Evolutionary conservation across 257 asterid genomes (phyloP).

Genomic region (Cinchona pubescens): DNA sequence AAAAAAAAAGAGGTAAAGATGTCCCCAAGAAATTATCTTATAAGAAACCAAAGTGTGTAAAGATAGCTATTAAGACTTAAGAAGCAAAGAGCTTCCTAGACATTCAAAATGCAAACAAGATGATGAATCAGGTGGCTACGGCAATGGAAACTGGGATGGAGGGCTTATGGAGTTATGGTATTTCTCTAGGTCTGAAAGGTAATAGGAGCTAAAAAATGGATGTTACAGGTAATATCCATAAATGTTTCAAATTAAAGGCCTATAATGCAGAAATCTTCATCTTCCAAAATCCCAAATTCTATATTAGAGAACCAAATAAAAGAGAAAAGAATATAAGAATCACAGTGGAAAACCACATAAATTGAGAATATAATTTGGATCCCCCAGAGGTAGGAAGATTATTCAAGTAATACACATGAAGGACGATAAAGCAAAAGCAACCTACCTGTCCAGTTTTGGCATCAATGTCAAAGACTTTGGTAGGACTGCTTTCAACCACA

Average conservation of each 20-base stretch:
- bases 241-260: neutral
- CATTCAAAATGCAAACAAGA: neutral
- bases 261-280: neutral
- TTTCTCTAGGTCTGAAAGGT: neutral
- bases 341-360: neutral
- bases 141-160: too few species aligned
- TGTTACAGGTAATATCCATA: neutral
- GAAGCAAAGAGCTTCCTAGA: neutral
- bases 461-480: constrained; percentile 78
- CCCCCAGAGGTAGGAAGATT: neutral
- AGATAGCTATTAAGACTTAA: neutral
- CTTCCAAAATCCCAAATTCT: neutral
- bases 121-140: neutral
- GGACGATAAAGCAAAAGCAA: constrained; percentile 6
- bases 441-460: constrained; percentile 62
- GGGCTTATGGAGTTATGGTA: neutral
- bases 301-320: neutral
- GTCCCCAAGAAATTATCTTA: neutral
- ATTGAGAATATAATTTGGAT: neutral
- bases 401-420: neutral
- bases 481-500: constrained; percentile 90
- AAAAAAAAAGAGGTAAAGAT: neutral
- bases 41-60: neutral
- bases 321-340: neutral
- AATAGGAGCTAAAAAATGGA: neutral